A percentile compares a stretch with the other conserved stretches of the same genome.
phyloP scores from a whole-genome alignment of 345 rosid species.

The Citrus unshiu region DNA sequence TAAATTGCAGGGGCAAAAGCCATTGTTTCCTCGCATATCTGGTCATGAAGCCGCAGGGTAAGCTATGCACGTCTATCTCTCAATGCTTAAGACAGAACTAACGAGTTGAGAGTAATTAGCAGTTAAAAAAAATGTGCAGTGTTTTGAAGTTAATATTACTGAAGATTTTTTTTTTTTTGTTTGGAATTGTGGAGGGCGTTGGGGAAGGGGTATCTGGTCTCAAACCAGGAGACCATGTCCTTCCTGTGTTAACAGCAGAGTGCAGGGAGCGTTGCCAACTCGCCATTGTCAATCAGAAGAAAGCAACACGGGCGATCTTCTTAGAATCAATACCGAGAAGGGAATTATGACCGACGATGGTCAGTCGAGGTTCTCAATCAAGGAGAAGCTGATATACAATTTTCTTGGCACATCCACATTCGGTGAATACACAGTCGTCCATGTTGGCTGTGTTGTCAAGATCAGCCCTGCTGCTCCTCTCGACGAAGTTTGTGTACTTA shows the following conservation, averaged over 20 bases:
- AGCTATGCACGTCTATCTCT: background rate
- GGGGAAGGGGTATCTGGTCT: conserved; percentile 77
- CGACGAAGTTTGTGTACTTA: conserved; percentile 75
- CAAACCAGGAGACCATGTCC: conserved; percentile 66
- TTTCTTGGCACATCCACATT: conserved; percentile 77
- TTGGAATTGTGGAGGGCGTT: conserved; percentile 73
- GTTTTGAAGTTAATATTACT: too few species aligned
- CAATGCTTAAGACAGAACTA: too few species aligned
- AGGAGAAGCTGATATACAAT: conserved; percentile 65
- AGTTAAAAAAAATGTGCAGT: too few species aligned
- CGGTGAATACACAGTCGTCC: conserved; percentile 80
- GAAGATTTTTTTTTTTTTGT: too few species aligned
- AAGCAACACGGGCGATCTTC: conserved; percentile 78
- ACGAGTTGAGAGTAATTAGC: too few species aligned
- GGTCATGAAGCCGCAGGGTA: conserved; percentile 91
- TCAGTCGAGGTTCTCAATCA: conserved; percentile 55
- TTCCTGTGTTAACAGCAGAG: conserved; percentile 75
- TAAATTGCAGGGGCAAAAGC: conserved; percentile 57
- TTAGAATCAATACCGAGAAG: conserved; percentile 69
- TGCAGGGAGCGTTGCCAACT: conserved; percentile 64
- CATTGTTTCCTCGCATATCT: conserved; percentile 65
- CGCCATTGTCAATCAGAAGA: conserved; percentile 69
- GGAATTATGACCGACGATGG: conserved; percentile 68
- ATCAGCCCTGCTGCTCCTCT: conserved; percentile 72
- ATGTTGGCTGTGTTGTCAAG: conserved; percentile 67